These are phyloP conservation scores for Cymbopogon flexuosus DNA, from an alignment of 202 grass and related monocot species.

Conservation along the genomic window DNA sequence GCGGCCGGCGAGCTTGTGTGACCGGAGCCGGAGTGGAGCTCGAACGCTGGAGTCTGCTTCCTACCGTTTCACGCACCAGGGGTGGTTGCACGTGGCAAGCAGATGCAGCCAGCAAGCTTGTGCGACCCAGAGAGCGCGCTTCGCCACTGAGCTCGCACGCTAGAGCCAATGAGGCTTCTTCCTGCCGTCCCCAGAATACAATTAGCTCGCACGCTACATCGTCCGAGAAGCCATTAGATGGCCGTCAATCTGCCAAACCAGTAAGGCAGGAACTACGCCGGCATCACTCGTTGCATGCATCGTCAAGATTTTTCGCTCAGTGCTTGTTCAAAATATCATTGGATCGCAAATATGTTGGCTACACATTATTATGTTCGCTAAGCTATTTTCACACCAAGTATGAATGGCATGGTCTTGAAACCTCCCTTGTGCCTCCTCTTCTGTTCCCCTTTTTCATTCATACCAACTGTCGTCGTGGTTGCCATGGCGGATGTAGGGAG, in stretches of 20 bases:
- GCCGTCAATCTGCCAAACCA: neutral
- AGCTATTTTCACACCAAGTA: slow-evolving; percentile 22
- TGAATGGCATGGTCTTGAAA: slow-evolving; percentile 45
- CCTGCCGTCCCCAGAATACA: no score
- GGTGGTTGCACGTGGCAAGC: no score
- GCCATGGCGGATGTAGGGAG: neutral
- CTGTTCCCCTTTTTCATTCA: slow-evolving; percentile 7
- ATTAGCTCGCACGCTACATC: no score
- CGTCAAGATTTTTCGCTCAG: neutral
- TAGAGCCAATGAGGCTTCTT: no score
- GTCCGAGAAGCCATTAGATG: neutral
- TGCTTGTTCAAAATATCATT: neutral
- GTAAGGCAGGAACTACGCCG: neutral
- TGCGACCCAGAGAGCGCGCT: no score
- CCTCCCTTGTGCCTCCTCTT: slow-evolving; percentile 25
- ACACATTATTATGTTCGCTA: neutral
- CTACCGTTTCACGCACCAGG: no score
- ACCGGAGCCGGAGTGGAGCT: no score
- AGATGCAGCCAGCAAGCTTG: no score
- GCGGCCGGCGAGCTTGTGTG: no score
- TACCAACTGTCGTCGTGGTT: neutral
- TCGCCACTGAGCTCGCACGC: no score
- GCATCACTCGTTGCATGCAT: neutral
- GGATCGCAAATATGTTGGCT: neutral
- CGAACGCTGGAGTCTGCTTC: no score